These are phyloP conservation scores for Hydrangea macrophylla DNA, from an alignment of 148 eudicot species.

Conservation along the genomic window DNA sequence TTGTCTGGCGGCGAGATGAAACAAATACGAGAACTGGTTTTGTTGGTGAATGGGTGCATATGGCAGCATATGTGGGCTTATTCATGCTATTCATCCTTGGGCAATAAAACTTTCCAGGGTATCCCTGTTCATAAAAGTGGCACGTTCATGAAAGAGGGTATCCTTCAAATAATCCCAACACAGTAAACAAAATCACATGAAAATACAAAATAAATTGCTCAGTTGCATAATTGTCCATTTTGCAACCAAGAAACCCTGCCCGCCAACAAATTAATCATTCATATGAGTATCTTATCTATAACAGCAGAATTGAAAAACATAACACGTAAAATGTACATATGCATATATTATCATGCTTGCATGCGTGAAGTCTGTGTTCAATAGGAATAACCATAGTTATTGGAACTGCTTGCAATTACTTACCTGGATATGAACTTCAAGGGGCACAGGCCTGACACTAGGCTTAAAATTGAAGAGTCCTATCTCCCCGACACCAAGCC, in stretches of 20 bases:
- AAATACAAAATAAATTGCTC: background rate
- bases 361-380: background rate
- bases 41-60: slow-evolving; percentile 92
- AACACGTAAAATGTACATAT: too few species aligned
- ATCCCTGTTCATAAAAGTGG: slow-evolving; percentile 55
- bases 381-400: background rate
- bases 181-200: background rate
- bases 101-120: slow-evolving; percentile 97
- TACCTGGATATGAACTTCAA: slow-evolving; percentile 98
- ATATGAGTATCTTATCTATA: too few species aligned
- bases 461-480: slow-evolving; percentile 97
- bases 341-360: background rate
- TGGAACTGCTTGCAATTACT: slow-evolving; percentile 16
- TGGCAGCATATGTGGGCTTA: slow-evolving; percentile 97
- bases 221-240: too few species aligned
- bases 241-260: too few species aligned
- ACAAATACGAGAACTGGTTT: slow-evolving; percentile 97
- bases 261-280: background rate
- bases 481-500: slow-evolving; percentile 89
- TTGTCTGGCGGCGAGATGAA: slow-evolving; percentile 96
- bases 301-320: background rate
- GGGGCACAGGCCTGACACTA: slow-evolving; percentile 97
- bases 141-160: too few species aligned
- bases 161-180: too few species aligned
- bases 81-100: slow-evolving; percentile 99